These are phyloP conservation scores for Cadophora luteo-olivacea DNA, from an alignment of 2,329 filamentous ascomycete genomes.

Conservation along the genomic window DNA sequence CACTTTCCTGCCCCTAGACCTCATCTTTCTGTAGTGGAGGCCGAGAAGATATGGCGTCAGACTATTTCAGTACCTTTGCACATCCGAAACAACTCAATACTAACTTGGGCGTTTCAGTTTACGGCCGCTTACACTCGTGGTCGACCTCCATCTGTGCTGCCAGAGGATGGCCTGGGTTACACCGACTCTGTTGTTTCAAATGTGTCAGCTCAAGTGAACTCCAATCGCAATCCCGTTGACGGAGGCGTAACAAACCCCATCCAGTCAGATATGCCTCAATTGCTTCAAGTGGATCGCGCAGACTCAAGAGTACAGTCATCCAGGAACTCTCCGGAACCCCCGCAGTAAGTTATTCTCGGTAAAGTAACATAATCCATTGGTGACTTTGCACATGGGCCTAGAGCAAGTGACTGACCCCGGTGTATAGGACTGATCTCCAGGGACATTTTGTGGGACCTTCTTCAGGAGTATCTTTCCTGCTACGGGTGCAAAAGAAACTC, in stretches of 20 bases:
- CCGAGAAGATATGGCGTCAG: neutral
- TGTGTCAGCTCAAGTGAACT: neutral
- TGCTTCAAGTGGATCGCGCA: neutral
- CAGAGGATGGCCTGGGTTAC: slow-evolving; percentile 21
- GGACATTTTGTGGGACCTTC: slow-evolving; percentile 55
- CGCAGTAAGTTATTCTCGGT: slow-evolving; percentile 39
- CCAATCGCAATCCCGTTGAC: neutral
- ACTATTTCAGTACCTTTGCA: neutral
- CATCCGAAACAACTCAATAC: neutral
- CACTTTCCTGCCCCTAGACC: neutral
- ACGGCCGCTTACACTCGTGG: slow-evolving; percentile 57
- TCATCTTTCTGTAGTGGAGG: neutral
- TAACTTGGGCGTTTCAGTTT: slow-evolving; percentile 41
- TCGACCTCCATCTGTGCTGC: slow-evolving; percentile 48
- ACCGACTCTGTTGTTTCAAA: neutral
- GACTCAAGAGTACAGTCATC: slow-evolving; percentile 39
- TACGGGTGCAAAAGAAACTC: slow-evolving; percentile 56
- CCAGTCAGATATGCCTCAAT: neutral
- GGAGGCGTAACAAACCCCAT: neutral
- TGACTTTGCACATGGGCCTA: neutral
- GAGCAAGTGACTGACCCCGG: neutral
- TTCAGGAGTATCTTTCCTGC: slow-evolving; percentile 56
- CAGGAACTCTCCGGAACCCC: slow-evolving; percentile 53
- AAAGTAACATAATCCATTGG: neutral
- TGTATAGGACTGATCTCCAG: slow-evolving; percentile 49